phyloP scores from a whole-genome alignment of 116 monocot genomes.

The Zostera marina region DNA sequence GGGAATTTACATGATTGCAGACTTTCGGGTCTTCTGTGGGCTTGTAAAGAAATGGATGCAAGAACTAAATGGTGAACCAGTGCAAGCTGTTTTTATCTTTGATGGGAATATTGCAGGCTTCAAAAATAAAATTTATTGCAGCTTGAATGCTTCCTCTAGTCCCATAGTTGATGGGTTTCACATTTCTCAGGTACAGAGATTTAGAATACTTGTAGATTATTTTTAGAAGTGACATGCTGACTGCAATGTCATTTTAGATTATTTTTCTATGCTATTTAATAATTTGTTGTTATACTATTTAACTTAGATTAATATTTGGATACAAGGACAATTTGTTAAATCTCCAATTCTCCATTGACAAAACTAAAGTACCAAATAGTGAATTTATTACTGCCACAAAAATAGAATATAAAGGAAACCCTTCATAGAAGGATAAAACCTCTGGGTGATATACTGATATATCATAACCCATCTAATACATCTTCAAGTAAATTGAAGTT shows the following conservation, averaged over 20 bases:
- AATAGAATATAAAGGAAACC: too few relatives aligned
- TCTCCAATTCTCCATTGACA: too few relatives aligned
- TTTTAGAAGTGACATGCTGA: background rate
- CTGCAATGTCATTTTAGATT: background rate
- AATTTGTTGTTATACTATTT: background rate
- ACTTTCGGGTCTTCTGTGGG: conserved; percentile 27
- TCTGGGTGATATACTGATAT: too few relatives aligned
- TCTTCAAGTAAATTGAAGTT: too few relatives aligned
- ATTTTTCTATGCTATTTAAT: background rate
- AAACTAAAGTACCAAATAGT: too few relatives aligned
- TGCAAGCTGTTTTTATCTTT: conserved; percentile 42
- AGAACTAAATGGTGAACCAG: conserved; percentile 41
- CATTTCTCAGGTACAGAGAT: conserved; percentile 44
- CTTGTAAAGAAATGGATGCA: conserved; percentile 68
- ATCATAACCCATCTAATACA: too few relatives aligned
- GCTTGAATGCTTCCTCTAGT: conserved; percentile 30
- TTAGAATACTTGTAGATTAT: background rate
- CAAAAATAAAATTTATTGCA: conserved; percentile 48
- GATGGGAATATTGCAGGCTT: conserved; percentile 27
- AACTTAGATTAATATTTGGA: too few relatives aligned
- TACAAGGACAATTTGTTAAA: too few relatives aligned
- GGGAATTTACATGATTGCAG: conserved; percentile 23
- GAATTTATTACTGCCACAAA: too few relatives aligned
- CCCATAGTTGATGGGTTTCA: conserved; percentile 49
- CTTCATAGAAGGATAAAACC: too few relatives aligned